These are phyloP conservation scores for Reutealis trisperma DNA, from an alignment of 345 rosid genomes.

Conservation along the genomic window DNA sequence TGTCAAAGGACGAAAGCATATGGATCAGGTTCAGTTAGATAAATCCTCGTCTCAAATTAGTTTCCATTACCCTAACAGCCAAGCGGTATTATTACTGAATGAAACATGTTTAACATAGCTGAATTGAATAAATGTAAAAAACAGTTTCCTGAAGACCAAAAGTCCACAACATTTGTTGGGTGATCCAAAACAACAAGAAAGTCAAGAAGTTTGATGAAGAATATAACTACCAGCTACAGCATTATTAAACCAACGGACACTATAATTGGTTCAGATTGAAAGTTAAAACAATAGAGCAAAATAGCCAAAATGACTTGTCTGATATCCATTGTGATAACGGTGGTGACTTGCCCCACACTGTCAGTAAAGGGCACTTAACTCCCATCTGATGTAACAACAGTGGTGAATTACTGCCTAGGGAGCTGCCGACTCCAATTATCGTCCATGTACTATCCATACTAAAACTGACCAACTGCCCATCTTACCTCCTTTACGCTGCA, in stretches of 20 bases:
- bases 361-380: no score
- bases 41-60: neutral
- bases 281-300: no score
- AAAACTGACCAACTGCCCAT: no score
- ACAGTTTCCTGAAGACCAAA: neutral
- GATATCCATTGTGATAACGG: no score
- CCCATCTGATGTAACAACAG: no score
- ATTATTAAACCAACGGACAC: neutral
- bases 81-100: neutral
- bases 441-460: no score
- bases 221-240: neutral
- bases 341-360: no score
- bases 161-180: neutral
- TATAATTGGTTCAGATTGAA: no score
- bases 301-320: no score
- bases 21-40: slow-evolving; percentile 7
- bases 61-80: neutral
- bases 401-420: no score
- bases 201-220: neutral
- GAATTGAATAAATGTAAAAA: neutral
- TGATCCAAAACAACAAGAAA: neutral
- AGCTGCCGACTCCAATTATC: no score
- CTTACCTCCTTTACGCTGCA: no score
- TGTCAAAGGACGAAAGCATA: slow-evolving; percentile 1
- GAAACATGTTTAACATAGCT: neutral